phyloP scores from a whole-genome alignment of 495 filamentous ascomycete species.

The Staphylotrichum longicolle region DNA sequence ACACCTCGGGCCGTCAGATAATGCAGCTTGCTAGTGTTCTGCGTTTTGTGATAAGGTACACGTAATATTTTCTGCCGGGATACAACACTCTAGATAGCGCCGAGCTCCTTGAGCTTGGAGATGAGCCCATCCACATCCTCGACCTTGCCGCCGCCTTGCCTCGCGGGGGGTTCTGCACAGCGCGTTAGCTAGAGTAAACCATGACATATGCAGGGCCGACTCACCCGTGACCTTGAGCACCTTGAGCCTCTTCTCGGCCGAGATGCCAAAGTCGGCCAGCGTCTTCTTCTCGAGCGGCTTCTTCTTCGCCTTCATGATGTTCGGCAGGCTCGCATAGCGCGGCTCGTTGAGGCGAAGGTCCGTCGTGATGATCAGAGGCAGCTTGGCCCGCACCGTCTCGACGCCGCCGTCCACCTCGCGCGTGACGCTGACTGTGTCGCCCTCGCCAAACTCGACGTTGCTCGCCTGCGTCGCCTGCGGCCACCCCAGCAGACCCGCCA shows the following conservation, averaged over 20 bases:
- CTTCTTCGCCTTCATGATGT: constrained; percentile 99
- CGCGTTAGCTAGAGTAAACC: background rate
- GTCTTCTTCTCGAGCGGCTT: constrained; percentile 93
- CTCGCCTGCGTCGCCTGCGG: constrained; percentile 89
- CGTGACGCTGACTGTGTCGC: constrained; percentile 63
- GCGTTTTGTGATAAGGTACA: no score
- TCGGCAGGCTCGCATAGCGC: constrained; percentile 89
- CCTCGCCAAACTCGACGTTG: constrained; percentile 69
- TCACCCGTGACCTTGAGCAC: constrained; percentile 79
- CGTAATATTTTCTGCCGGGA: no score
- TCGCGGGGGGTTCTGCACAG: constrained; percentile 70
- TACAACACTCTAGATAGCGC: constrained; percentile 64
- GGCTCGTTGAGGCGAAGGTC: constrained; percentile 95
- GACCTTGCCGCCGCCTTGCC: constrained; percentile 94
- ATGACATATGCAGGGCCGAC: constrained; percentile 28
- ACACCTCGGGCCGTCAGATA: no score
- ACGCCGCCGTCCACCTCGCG: constrained; percentile 94
- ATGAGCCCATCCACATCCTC: constrained; percentile 94
- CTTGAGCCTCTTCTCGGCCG: constrained; percentile 74
- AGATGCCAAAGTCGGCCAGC: constrained; percentile 74
- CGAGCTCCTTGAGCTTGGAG: constrained; percentile 88
- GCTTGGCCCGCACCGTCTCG: constrained; percentile 77
- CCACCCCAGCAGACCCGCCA: constrained; percentile 90
- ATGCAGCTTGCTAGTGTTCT: no score
- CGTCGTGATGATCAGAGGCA: constrained; percentile 92